Base-by-base conservation (phyloP, 139 green algal species). In the Picochlorum sp. region DNA sequence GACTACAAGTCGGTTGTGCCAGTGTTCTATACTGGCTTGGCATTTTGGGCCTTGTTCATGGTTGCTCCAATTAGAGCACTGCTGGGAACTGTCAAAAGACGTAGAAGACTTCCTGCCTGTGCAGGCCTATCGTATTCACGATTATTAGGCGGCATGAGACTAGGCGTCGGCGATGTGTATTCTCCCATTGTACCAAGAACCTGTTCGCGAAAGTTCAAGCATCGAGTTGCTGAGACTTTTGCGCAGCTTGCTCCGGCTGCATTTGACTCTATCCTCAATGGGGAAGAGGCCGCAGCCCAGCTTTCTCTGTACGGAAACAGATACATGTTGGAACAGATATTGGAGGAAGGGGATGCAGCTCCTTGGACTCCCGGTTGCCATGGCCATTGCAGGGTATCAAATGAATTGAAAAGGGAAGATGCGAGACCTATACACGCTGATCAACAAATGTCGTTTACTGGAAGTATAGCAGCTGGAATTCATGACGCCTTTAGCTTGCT, bases 1-100 rank as follows among this genome's bases (percentile, higher is more conserved):
- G 67, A 41, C 24, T 58, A 65, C n/a, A 31, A 13, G 14, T 25
- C 61, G 10, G 57, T 70, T 41, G 29, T 18, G 7, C 13, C 59
- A 6, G 66, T 78, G 14, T 78, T 79, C 36, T 79, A 65, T 55
- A 67, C 63, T 18, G 69, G 70, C 36, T 33, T 79, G 24, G 71
- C 71, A 2, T 31, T 79, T n/a, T 79, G 71, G 71, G 58, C 70
- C 33, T 43, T 70, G 20, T 74, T 70, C 33, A 53, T 50, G 0
- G 7, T 74, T 1, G 50, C 61, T 8, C 70, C 70, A 5, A 50
- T 77, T 35, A 58, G 66, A 50, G 6, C n/a, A 10, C n/a, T 64
- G 31, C 33, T 74, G 37, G 59, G 66, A 14, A 28, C 64, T 50
- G 39, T 74, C 12, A 29, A 41, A 2, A 57, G 59, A 8, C 18